Conservation (phyloP, 73 alveolate genomes). For the Stentor roeselii region DNA sequence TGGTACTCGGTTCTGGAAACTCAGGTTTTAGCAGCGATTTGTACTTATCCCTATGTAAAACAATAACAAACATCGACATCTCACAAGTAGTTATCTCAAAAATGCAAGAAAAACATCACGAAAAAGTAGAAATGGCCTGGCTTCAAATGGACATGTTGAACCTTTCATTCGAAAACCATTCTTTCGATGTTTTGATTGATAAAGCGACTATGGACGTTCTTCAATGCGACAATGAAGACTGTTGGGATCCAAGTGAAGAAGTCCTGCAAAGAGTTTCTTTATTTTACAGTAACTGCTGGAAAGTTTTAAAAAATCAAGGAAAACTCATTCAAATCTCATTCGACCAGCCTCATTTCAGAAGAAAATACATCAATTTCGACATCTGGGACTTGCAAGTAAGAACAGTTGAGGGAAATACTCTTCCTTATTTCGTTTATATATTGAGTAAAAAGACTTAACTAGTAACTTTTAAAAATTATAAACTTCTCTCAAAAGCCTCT, state of each 20-base stretch:
- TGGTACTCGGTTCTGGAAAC: slow-evolving; percentile 95
- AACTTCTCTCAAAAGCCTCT: too few relatives aligned
- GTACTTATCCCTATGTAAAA: slow-evolving; percentile 89
- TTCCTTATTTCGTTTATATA: neutral
- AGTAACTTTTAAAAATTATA: too few relatives aligned
- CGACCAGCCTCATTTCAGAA: slow-evolving; percentile 22
- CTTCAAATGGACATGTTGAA: slow-evolving; percentile 81
- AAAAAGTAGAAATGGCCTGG: slow-evolving; percentile 53
- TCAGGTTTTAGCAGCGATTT: slow-evolving; percentile 85
- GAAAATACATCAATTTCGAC: neutral
- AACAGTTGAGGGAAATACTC: neutral
- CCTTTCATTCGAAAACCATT: slow-evolving; percentile 41
- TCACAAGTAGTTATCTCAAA: slow-evolving; percentile 78
- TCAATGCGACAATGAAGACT: slow-evolving; percentile 63
- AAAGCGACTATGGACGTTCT: slow-evolving; percentile 74
- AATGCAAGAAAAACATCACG: slow-evolving; percentile 80
- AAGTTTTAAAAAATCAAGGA: neutral
- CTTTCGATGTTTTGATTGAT: slow-evolving; percentile 66
- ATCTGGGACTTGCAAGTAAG: neutral
- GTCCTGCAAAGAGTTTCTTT: neutral
- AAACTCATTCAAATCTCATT: neutral
- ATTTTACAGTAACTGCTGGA: neutral
- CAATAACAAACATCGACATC: slow-evolving; percentile 81
- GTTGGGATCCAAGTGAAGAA: neutral
- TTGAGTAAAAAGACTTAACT: neutral